These are phyloP conservation scores for Leptographium galeiforme DNA, from an alignment of 2,329 filamentous ascomycete species.

Conservation along the genomic window DNA sequence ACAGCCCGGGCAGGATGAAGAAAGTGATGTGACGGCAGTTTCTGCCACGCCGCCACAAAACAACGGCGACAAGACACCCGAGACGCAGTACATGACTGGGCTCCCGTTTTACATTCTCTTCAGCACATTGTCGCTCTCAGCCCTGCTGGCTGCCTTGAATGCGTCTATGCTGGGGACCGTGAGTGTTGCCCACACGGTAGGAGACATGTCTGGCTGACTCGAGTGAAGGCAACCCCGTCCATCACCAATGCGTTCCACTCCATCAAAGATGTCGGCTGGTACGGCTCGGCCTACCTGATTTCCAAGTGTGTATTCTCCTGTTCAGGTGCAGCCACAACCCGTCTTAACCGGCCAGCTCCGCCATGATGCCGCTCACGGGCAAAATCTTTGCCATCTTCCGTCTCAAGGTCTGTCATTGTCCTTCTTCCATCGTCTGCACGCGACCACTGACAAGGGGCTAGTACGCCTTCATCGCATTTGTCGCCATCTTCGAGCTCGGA, in stretches of 20 bases:
- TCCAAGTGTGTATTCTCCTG: conserved; percentile 18
- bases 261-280: conserved; percentile 38
- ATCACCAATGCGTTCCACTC: conserved; percentile 32
- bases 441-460: neutral
- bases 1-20: too few species aligned
- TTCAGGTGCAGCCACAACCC: neutral
- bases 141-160: conserved; percentile 4
- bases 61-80: neutral
- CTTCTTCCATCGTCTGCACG: neutral
- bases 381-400: conserved; percentile 36
- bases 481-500: conserved; percentile 20
- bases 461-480: conserved; percentile 25
- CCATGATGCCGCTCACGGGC: conserved; percentile 35
- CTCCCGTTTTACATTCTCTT: conserved; percentile 4
- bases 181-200: neutral
- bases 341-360: conserved; percentile 11
- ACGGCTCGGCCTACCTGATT: conserved; percentile 35
- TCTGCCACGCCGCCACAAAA: too few species aligned
- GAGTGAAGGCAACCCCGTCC: conserved; percentile 12
- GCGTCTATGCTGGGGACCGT: conserved; percentile 8
- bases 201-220: neutral
- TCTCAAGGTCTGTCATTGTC: conserved; percentile 21
- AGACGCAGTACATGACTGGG: conserved; percentile 5
- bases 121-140: neutral
- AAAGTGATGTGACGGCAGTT: neutral